These are phyloP conservation scores for Pseudogymnoascus sp. DNA, from an alignment of 2,329 filamentous ascomycete genomes.

Conservation along the genomic window DNA sequence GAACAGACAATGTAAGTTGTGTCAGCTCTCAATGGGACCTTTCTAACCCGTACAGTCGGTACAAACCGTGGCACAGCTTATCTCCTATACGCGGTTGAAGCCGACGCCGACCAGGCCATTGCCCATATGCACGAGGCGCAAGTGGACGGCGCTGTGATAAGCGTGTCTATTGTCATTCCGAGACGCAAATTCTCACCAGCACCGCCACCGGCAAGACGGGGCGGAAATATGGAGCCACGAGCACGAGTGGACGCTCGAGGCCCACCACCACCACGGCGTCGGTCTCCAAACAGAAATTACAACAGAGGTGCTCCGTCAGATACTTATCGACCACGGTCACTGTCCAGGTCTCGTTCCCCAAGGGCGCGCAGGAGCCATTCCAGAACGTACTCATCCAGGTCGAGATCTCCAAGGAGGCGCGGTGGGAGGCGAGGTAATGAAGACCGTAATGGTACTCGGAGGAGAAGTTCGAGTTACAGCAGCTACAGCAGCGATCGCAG, in stretches of 20 bases:
- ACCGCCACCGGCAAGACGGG: conserved; percentile 62
- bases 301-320: conserved; percentile 17
- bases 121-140: conserved; percentile 98
- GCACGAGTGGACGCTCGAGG: conserved; percentile 19
- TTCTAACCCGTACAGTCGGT: conserved; percentile 49
- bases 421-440: conserved; percentile 22
- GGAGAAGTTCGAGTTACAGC: conserved; percentile 54
- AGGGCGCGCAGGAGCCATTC: conserved; percentile 31
- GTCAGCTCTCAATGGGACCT: conserved; percentile 6
- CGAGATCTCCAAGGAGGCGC: conserved; percentile 27
- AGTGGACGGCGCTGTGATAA: conserved; percentile 29
- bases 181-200: conserved; percentile 63
- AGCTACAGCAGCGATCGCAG: conserved; percentile 47
- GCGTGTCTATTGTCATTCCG: conserved; percentile 29
- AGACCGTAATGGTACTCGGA: conserved; percentile 28
- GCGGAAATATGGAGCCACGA: conserved; percentile 50
- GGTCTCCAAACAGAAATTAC: conserved; percentile 21
- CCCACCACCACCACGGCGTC: conserved; percentile 20
- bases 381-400: conserved; percentile 33
- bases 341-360: conserved; percentile 35
- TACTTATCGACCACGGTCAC: conserved; percentile 29
- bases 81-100: conserved; percentile 69
- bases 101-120: conserved; percentile 79
- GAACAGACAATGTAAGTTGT: conserved; percentile 66
- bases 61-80: conserved; percentile 92